These are phyloP conservation scores for Boletus sp. DNA, from an alignment of 768 basidiomycete genomes.

Conservation along the genomic window DNA sequence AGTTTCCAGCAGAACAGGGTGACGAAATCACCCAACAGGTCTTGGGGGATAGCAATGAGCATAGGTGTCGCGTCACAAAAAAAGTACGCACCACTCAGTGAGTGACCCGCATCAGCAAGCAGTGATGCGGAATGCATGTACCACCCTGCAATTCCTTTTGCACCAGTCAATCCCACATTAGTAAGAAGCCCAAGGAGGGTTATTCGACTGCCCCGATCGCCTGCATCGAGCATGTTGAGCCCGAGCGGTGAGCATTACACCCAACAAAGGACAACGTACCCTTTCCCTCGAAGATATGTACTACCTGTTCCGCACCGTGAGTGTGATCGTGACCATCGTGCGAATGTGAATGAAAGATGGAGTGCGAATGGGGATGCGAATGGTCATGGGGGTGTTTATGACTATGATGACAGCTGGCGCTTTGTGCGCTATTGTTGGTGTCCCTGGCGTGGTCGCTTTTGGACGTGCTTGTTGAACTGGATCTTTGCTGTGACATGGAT, in stretches of 20 bases:
- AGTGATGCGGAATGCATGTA: conserved; percentile 87
- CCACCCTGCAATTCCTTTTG: conserved; percentile 88
- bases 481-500: conserved; percentile 23
- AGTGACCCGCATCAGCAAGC: conserved; percentile 93
- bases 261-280: conserved; percentile 39
- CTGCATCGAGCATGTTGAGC: conserved; percentile 34
- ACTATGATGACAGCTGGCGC: conserved; percentile 36
- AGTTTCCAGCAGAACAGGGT: conserved; percentile 86
- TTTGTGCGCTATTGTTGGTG: conserved; percentile 4
- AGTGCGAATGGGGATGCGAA: conserved; percentile 60
- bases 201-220: conserved; percentile 77
- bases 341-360: conserved; percentile 65
- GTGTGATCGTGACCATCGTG: conserved; percentile 56
- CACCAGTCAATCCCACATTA: conserved; percentile 76
- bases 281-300: conserved; percentile 62
- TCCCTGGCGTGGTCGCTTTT: conserved; percentile 29
- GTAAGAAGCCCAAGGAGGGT: conserved; percentile 81
- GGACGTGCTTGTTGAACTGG: conserved; percentile 16
- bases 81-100: conserved; percentile 67
- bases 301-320: conserved; percentile 63
- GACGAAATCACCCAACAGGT: conserved; percentile 87
- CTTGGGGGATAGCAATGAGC: conserved; percentile 34
- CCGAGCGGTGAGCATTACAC: background rate
- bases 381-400: conserved; percentile 35
- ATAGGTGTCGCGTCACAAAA: background rate